phyloP scores from a whole-genome alignment of 192 early-diverging fungal species.

The Podochytrium sp. region DNA sequence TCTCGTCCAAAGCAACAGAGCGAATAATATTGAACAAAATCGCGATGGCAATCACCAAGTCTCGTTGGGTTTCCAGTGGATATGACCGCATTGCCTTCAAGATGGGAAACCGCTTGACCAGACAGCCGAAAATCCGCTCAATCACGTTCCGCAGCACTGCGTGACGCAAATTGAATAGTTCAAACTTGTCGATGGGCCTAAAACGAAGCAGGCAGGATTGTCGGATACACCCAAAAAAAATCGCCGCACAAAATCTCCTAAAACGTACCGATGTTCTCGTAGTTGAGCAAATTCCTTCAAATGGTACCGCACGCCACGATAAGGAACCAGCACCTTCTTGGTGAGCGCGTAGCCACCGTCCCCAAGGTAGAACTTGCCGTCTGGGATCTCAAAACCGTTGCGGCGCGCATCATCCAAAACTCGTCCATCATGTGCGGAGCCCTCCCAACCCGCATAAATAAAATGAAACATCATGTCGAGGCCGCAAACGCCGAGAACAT shows the following conservation, averaged over 20 bases:
- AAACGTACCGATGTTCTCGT: neutral
- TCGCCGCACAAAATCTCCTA: neutral
- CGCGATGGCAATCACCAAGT: neutral
- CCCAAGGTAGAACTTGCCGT: constrained; percentile 10
- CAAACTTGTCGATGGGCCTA: neutral
- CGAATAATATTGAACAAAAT: constrained; percentile 23
- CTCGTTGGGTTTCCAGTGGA: constrained; percentile 3
- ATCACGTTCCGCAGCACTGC: neutral
- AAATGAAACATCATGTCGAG: constrained; percentile 17
- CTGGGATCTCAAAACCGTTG: constrained; percentile 16
- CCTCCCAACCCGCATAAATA: constrained; percentile 24
- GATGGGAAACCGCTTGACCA: constrained; percentile 20
- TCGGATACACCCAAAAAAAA: too few relatives aligned
- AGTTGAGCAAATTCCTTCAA: constrained; percentile 16
- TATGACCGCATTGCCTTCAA: constrained; percentile 8
- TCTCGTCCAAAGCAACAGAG: neutral
- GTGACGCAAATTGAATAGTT: constrained; percentile 6
- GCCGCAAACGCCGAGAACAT: constrained; percentile 12
- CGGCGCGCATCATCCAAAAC: constrained; percentile 10
- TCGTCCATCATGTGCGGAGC: constrained; percentile 20
- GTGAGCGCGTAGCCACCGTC: constrained; percentile 20
- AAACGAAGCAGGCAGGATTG: too few relatives aligned
- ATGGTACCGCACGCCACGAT: constrained; percentile 28
- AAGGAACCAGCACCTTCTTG: constrained; percentile 7
- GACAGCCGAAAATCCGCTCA: constrained; percentile 11